Percentiles rank a stretch among this genome's conserved stretches.
These are phyloP conservation scores for Phytopythium litorale DNA, from an alignment of 352 stramenopile genomes.

Conservation along the genomic window DNA sequence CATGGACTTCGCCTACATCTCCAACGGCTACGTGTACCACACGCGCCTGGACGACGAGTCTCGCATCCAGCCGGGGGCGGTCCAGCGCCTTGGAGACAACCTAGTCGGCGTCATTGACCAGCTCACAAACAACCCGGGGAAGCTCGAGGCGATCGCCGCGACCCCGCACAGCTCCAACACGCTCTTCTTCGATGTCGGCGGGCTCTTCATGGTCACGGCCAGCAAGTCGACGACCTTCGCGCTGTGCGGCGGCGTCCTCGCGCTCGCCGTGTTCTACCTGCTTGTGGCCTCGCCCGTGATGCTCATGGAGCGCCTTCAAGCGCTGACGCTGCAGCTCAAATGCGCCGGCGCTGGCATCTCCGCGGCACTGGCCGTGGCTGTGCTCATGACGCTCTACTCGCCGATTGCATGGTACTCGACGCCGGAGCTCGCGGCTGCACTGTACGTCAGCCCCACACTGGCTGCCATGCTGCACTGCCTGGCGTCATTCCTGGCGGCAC, in stretches of 20 bases:
- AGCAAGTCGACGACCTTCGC: constrained; percentile 35
- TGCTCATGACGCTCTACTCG: constrained; percentile 57
- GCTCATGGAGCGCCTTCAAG: constrained; percentile 27
- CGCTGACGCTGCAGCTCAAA: constrained; percentile 33
- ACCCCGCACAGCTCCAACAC: constrained; percentile 58
- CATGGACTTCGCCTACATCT: constrained; percentile 83
- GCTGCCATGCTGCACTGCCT: constrained; percentile 58
- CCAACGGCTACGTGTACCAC: constrained; percentile 83
- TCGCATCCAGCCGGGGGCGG: constrained; percentile 55
- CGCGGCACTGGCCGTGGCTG: constrained; percentile 30
- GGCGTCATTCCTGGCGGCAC: constrained; percentile 26
- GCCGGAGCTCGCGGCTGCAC: constrained; percentile 36
- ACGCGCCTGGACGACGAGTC: constrained; percentile 66
- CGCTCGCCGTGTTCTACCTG: constrained; percentile 39
- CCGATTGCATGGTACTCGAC: constrained; percentile 70
- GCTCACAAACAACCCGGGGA: constrained; percentile 33
- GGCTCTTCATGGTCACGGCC: constrained; percentile 58
- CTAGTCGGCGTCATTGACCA: constrained; percentile 53
- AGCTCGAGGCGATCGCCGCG: constrained; percentile 51
- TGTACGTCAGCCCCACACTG: constrained; percentile 42
- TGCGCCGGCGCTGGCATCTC: constrained; percentile 33
- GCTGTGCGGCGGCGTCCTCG: constrained; percentile 37
- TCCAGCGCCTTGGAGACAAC: constrained; percentile 76
- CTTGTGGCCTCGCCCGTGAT: constrained; percentile 36
- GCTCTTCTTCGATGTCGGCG: constrained; percentile 72